Evolutionary conservation across 805 yeast species (phyloP).

Genomic region (Lipomyces chichibuensis): DNA sequence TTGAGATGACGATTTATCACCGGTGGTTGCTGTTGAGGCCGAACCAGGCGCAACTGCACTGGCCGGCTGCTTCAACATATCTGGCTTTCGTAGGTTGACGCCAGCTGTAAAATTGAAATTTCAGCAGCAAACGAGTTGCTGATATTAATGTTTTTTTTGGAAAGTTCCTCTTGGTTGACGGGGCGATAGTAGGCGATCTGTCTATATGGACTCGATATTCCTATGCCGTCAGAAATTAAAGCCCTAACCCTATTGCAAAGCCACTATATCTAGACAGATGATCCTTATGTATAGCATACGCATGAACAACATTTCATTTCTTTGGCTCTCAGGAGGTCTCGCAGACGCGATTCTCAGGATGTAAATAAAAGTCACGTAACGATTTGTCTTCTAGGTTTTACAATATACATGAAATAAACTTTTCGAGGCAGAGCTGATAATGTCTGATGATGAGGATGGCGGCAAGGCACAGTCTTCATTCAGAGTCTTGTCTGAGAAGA

Average conservation of each 20-base stretch:
- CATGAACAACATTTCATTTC: background rate
- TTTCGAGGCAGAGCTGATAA: background rate
- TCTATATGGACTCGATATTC: background rate
- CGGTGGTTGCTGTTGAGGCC: background rate
- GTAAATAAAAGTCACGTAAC: background rate
- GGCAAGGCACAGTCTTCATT: slow-evolving; percentile 8
- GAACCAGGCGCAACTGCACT: background rate
- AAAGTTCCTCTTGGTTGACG: background rate
- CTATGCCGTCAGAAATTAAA: background rate
- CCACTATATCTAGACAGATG: background rate
- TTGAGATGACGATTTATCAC: background rate
- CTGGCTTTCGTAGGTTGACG: background rate
- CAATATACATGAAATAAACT: background rate
- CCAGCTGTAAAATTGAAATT: no score
- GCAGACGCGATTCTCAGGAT: background rate
- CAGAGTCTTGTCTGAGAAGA: slow-evolving; percentile 19
- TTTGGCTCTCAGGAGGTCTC: no score
- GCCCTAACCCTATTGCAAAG: background rate
- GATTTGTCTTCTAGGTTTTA: background rate
- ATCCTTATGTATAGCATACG: background rate
- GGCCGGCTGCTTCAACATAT: slow-evolving; percentile 3
- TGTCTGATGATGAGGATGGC: slow-evolving; percentile 4
- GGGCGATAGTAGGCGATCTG: background rate
- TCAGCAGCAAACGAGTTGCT: background rate
- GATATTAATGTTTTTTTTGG: background rate